These are phyloP conservation scores for Cercospora sojina DNA, from an alignment of 2,329 filamentous ascomycete genomes.

Conservation along the genomic window DNA sequence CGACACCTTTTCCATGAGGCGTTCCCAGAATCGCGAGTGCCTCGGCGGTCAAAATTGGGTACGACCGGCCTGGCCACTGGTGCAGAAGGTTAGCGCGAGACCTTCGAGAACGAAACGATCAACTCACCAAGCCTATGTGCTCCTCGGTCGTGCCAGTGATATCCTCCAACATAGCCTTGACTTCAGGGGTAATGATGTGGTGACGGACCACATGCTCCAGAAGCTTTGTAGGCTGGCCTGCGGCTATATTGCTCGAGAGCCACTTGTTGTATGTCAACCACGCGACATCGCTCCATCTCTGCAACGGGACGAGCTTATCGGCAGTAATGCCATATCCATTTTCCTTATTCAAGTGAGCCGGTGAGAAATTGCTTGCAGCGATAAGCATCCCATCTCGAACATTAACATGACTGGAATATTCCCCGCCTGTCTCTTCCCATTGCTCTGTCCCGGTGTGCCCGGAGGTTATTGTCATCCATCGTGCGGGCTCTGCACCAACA, in stretches of 20 bases:
- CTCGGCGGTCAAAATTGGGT: background rate
- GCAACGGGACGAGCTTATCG: background rate
- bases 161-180: background rate
- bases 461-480: background rate
- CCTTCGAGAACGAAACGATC: too few relatives aligned
- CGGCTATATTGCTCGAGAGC: background rate
- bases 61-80: constrained; percentile 1
- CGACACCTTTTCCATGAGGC: background rate
- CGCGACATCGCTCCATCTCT: background rate
- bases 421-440: background rate
- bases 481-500: background rate
- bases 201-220: background rate
- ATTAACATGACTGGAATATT: background rate
- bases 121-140: background rate
- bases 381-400: background rate
- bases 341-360: background rate
- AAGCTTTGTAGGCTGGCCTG: background rate
- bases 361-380: background rate
- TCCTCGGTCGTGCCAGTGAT: background rate
- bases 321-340: too few relatives aligned
- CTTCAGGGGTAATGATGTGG: background rate
- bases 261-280: background rate
- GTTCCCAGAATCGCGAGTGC: background rate
- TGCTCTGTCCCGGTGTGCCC: background rate
- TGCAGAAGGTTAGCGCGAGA: background rate